Percentiles rank a stretch among this genome's conserved stretches.
phyloP scores from a whole-genome alignment of 2,329 filamentous ascomycete genomes.

The Fusarium sp. region DNA sequence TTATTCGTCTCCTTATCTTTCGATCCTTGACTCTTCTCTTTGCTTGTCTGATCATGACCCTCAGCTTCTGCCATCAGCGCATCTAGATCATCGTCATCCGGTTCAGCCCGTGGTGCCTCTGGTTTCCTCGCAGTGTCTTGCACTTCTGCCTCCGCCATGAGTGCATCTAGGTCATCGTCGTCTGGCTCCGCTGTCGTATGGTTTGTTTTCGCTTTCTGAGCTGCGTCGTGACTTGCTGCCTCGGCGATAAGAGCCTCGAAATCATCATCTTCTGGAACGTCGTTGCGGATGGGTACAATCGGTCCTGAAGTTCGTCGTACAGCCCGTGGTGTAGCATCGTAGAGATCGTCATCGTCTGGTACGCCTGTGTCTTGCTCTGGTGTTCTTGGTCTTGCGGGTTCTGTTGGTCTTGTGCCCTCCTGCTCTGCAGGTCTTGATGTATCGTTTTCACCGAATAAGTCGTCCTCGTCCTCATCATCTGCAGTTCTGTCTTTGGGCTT shows the following conservation, averaged over 20 bases:
- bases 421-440: constrained; percentile 17
- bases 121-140: constrained; percentile 28
- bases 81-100: constrained; percentile 62
- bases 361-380: constrained; percentile 42
- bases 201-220: constrained; percentile 29
- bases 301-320: constrained; percentile 9
- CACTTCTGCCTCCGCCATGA: constrained; percentile 63
- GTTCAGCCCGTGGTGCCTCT: constrained; percentile 16
- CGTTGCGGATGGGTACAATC: constrained; percentile 38
- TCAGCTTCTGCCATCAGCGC: constrained; percentile 65
- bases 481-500: constrained; percentile 62
- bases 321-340: constrained; percentile 63
- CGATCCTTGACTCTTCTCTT: neutral
- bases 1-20: constrained; percentile 45
- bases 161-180: constrained; percentile 63
- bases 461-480: constrained; percentile 44
- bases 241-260: constrained; percentile 67
- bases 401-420: constrained; percentile 54
- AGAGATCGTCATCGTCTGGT: constrained; percentile 64
- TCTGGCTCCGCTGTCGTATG: constrained; percentile 44
- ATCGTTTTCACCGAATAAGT: constrained; percentile 42
- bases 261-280: constrained; percentile 60
- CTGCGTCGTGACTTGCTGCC: constrained; percentile 49
- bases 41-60: constrained; percentile 29
- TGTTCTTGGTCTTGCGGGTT: constrained; percentile 46